These are phyloP conservation scores for Neophaeococcomyces aloes DNA, from an alignment of 2,329 filamentous ascomycete species.

Conservation along the genomic window DNA sequence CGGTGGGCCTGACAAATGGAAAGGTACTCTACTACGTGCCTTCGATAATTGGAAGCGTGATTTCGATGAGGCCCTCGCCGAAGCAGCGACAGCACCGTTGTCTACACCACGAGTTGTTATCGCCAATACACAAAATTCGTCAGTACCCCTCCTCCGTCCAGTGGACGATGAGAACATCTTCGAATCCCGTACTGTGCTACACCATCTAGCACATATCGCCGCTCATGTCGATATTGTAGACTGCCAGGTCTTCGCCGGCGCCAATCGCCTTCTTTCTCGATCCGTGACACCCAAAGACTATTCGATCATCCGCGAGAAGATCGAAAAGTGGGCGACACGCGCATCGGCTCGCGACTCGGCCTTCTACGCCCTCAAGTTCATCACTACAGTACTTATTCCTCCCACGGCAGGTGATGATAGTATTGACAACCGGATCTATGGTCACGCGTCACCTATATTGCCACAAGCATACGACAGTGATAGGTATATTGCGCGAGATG, in stretches of 20 bases:
- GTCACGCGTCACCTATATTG: conserved; percentile 22
- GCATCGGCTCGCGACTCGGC: conserved; percentile 82
- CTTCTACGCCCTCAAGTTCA: conserved; percentile 82
- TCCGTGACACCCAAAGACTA: conserved; percentile 76
- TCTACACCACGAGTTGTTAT: conserved; percentile 21
- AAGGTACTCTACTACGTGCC: conserved; percentile 68
- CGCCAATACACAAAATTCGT: conserved; percentile 37
- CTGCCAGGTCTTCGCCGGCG: conserved; percentile 88
- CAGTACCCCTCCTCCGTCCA: conserved; percentile 33
- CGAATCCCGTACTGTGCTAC: conserved; percentile 77
- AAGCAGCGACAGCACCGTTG: conserved; percentile 31
- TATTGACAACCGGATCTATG: conserved; percentile 26
- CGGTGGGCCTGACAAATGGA: conserved; percentile 85
- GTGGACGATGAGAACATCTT: conserved; percentile 61
- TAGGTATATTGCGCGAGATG: conserved; percentile 72
- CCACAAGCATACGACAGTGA: conserved; percentile 27
- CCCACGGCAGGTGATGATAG: conserved; percentile 28
- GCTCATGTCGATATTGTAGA: conserved; percentile 98
- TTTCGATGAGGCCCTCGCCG: conserved; percentile 72
- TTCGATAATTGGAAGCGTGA: conserved; percentile 92
- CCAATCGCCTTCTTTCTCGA: conserved; percentile 72
- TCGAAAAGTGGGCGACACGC: conserved; percentile 77
- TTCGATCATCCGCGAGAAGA: conserved; percentile 63
- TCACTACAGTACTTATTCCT: conserved; percentile 70
- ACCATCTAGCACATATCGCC: conserved; percentile 92